Conservation (phyloP, 805 yeast genomes). For the Middelhovenomyces tepae region DNA sequence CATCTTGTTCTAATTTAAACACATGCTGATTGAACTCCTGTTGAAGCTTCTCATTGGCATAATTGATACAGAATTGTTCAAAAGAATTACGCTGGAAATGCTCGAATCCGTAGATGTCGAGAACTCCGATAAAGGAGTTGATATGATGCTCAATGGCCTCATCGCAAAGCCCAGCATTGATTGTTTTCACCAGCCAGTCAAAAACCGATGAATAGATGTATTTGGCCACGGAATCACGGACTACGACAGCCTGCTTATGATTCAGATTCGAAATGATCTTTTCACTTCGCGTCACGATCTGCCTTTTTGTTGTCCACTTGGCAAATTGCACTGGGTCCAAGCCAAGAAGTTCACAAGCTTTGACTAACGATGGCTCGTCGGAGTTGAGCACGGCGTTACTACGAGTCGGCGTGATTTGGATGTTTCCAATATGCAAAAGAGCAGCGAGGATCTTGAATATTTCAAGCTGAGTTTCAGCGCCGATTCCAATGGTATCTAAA, state of each 20-base stretch:
- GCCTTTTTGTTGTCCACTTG: slow-evolving; percentile 89
- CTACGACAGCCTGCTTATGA: slow-evolving; percentile 77
- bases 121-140: slow-evolving; percentile 81
- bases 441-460: slow-evolving; percentile 81
- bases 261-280: slow-evolving; percentile 78
- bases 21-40: slow-evolving; percentile 97
- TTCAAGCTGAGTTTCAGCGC: slow-evolving; percentile 45
- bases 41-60: slow-evolving; percentile 93
- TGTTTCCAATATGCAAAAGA: slow-evolving; percentile 85
- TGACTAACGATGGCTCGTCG: slow-evolving; percentile 77
- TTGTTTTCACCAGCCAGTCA: slow-evolving; percentile 87
- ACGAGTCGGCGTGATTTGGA: slow-evolving; percentile 75
- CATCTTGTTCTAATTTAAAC: slow-evolving; percentile 94
- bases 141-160: slow-evolving; percentile 53
- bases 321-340: slow-evolving; percentile 65
- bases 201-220: slow-evolving; percentile 86
- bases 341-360: slow-evolving; percentile 79
- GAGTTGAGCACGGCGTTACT: slow-evolving; percentile 71
- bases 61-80: slow-evolving; percentile 95
- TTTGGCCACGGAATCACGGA: slow-evolving; percentile 95
- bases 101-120: slow-evolving; percentile 96
- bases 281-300: slow-evolving; percentile 85
- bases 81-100: slow-evolving; percentile 91
- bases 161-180: slow-evolving; percentile 75
- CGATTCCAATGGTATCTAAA: slow-evolving; percentile 68